Conservation (phyloP, 257 asterid species). For the Gentiana dahurica region DNA sequence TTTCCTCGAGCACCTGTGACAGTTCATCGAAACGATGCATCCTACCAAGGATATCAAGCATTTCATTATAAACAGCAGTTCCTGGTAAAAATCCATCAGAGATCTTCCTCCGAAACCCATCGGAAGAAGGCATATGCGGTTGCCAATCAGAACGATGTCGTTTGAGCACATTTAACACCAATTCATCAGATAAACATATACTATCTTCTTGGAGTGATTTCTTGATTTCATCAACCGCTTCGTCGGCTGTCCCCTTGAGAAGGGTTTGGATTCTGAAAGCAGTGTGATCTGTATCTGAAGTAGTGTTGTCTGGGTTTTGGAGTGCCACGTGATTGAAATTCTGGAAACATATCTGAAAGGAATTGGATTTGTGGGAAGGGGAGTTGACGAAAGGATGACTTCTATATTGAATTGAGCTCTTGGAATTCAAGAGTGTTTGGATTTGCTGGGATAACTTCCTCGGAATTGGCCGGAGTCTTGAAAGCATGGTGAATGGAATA, state of each 20-base stretch:
- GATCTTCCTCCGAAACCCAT: slow-evolving; percentile 25
- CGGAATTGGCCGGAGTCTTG: neutral
- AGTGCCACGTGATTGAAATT: neutral
- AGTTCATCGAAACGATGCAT: slow-evolving; percentile 40
- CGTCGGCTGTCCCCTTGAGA: slow-evolving; percentile 29
- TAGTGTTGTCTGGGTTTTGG: neutral
- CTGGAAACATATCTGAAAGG: neutral
- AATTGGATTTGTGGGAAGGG: neutral
- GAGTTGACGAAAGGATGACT: neutral
- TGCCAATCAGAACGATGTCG: slow-evolving; percentile 75
- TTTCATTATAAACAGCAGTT: slow-evolving; percentile 41
- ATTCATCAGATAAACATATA: slow-evolving; percentile 33
- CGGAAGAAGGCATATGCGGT: slow-evolving; percentile 50
- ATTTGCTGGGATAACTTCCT: slow-evolving; percentile 5
- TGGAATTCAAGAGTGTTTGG: neutral
- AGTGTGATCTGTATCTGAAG: slow-evolving; percentile 16
- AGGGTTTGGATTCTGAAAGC: slow-evolving; percentile 46
- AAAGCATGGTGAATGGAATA: neutral
- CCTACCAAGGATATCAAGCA: slow-evolving; percentile 54
- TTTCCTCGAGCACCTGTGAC: slow-evolving; percentile 66
- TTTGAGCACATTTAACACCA: slow-evolving; percentile 53
- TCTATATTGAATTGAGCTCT: neutral
- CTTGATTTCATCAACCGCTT: slow-evolving; percentile 26
- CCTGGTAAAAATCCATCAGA: slow-evolving; percentile 18
- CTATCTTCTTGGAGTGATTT: slow-evolving; percentile 29